Conservation (phyloP, 2,329 filamentous ascomycete genomes). For the Ilyonectria destructans region DNA sequence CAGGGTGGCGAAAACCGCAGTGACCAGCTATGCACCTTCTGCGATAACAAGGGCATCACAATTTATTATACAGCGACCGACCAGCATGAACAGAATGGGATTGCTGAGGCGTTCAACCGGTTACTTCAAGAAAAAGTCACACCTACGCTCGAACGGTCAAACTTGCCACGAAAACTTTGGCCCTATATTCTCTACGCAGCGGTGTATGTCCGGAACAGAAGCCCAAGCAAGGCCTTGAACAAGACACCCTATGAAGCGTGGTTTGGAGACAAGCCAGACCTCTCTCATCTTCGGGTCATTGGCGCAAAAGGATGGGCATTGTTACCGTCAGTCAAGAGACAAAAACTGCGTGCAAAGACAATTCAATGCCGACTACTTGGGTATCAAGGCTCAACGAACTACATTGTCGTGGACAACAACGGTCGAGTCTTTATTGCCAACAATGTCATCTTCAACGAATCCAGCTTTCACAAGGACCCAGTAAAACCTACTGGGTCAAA, state of each 20-base stretch:
- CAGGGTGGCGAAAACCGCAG: neutral
- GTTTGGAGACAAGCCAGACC: neutral
- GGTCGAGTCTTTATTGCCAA: neutral
- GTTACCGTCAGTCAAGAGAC: neutral
- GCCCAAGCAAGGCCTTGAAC: neutral
- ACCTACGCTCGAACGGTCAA: neutral
- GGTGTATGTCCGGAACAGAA: neutral
- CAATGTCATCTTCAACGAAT: neutral
- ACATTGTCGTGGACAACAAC: neutral
- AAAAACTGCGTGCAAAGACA: constrained; percentile 2
- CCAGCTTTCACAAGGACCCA: neutral
- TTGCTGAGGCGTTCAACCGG: neutral
- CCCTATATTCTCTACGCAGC: neutral
- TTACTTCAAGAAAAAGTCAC: neutral
- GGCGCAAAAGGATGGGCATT: neutral
- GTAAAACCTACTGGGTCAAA: neutral
- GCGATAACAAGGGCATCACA: neutral
- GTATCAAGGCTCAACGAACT: constrained; percentile 3
- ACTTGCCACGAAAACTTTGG: neutral
- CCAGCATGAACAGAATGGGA: constrained; percentile 7
- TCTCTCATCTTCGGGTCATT: neutral
- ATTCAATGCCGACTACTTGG: constrained; percentile 3
- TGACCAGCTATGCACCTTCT: neutral
- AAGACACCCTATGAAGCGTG: constrained; percentile 8
- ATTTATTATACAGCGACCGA: neutral